Conservation (phyloP, 2,329 filamentous ascomycete species). For the Pseudogymnoascus sp. region DNA sequence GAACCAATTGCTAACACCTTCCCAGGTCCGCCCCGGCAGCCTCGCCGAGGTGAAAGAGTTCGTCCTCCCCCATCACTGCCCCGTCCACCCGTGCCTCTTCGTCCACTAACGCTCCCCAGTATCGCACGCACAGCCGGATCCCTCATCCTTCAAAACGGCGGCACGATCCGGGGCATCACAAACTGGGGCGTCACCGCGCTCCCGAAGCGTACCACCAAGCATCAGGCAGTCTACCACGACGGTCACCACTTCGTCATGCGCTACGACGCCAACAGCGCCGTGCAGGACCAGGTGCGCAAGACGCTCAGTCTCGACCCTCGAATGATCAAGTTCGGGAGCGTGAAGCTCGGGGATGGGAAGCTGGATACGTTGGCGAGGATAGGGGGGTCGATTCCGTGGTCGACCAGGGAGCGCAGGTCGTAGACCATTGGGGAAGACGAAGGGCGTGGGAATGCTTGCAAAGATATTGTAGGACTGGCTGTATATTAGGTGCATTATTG, state of each 20-base stretch:
- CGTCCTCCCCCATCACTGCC: slow-evolving; percentile 29
- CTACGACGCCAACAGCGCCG: slow-evolving; percentile 70
- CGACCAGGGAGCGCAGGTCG: slow-evolving; percentile 14
- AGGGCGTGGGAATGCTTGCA: not conserved
- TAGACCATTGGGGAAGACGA: not conserved
- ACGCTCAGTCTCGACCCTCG: slow-evolving; percentile 81
- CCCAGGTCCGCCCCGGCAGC: slow-evolving; percentile 83
- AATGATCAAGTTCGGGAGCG: slow-evolving; percentile 79
- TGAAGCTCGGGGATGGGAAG: slow-evolving; percentile 69
- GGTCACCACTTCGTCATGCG: slow-evolving; percentile 98
- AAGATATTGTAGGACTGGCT: slow-evolving; percentile 5
- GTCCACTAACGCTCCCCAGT: slow-evolving; percentile 39
- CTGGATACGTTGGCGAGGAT: slow-evolving; percentile 39
- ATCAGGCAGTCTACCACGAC: slow-evolving; percentile 74
- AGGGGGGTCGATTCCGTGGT: slow-evolving; percentile 26
- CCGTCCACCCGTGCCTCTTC: not conserved
- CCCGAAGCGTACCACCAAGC: slow-evolving; percentile 68
- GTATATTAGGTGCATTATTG: slow-evolving; percentile 9
- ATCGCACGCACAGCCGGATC: slow-evolving; percentile 81
- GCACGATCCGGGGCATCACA: slow-evolving; percentile 82
- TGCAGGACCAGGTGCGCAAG: slow-evolving; percentile 67
- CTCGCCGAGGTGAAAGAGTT: slow-evolving; percentile 94
- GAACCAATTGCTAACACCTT: slow-evolving; percentile 16
- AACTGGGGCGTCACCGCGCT: slow-evolving; percentile 95
- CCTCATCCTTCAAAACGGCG: slow-evolving; percentile 73